Base-by-base conservation (phyloP, 106 monocot species). In the Acorus gramineus region DNA sequence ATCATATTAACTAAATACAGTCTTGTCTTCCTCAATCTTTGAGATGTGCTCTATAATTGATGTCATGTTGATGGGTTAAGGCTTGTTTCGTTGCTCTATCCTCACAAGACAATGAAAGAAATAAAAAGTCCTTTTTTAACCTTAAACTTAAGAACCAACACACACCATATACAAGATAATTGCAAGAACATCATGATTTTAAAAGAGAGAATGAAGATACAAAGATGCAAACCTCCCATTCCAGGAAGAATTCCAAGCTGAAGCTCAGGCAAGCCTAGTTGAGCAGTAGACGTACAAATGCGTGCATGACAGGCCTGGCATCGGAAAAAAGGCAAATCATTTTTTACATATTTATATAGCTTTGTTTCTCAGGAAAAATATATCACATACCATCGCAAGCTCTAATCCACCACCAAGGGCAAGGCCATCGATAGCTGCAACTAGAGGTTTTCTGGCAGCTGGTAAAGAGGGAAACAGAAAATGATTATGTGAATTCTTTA, bases 321-420 rank as follows among this genome's bases (percentile, higher is more conserved):
- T 28, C 28, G 1, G 28, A 28, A 28, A 28, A 28, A 28, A 28
- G 28, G 28, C 28, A 28, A 28, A 28, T 28, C 28, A 28, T 28
- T 28, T 28, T 28, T 28, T 28, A 28, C 28, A 28, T 28, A 28
- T 28, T 28, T 28, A 28, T 28, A 28, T 28, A 28, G 28, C 0
- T 28, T 28, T 28, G 28, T 28, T 28, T 28, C 7, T 13, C 11
- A 61, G 3, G 43, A 55, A 56, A 50, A 50, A 50, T 8, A 6
- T 43, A n/a, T 9, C 2, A 60, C 77, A 11, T 73, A 96, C 96
- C 96, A 96, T 96, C 68, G 90, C 87, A 81, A 96, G 64, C 68
- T 96, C 96, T 14, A 96, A 66, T 64, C 96, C 96, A 46, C 96
- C 96, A 60, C 96, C 96, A 73, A 96, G 87, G 79, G 87, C 87